Percentiles rank a stretch among this genome's conserved stretches.
These are phyloP conservation scores for Neofusicoccum sp. DNA, from an alignment of 2,329 filamentous ascomycete species.

Conservation along the genomic window DNA sequence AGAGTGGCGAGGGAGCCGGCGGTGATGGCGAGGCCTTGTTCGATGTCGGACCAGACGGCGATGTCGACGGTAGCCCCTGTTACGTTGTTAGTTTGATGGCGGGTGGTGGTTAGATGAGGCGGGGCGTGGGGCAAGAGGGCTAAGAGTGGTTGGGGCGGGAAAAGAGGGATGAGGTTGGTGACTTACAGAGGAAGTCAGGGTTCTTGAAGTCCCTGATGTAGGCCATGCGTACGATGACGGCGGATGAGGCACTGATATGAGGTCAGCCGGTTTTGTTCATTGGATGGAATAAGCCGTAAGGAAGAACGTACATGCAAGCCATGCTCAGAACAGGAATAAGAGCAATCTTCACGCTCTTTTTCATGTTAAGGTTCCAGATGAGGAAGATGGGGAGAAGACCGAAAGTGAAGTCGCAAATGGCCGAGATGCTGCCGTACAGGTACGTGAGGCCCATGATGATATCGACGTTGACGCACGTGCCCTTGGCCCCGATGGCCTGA, in stretches of 20 bases:
- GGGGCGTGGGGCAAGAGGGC: too few species aligned
- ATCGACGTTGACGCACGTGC: slow-evolving; percentile 45
- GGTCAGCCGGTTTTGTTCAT: background rate
- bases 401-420: slow-evolving; percentile 52
- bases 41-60: slow-evolving; percentile 41
- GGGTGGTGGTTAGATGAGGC: too few species aligned
- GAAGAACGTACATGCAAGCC: slow-evolving; percentile 43
- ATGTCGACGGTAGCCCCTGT: slow-evolving; percentile 35
- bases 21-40: slow-evolving; percentile 40
- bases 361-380: slow-evolving; percentile 56
- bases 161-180: too few species aligned
- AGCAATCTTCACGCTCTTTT: slow-evolving; percentile 48
- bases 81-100: background rate
- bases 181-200: slow-evolving; percentile 38
- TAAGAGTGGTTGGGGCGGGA: too few species aligned
- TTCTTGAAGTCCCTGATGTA: slow-evolving; percentile 39
- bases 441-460: slow-evolving; percentile 50
- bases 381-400: slow-evolving; percentile 55
- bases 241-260: slow-evolving; percentile 31
- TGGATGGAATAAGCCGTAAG: background rate
- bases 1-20: slow-evolving; percentile 41
- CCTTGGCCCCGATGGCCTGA: slow-evolving; percentile 38
- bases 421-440: slow-evolving; percentile 51
- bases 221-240: slow-evolving; percentile 39
- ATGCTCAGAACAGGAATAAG: slow-evolving; percentile 54